Evolutionary conservation across 495 filamentous ascomycete species (phyloP), one percentile per base, ranked within the genome.

Genomic region (Neurospora sp.): DNA sequence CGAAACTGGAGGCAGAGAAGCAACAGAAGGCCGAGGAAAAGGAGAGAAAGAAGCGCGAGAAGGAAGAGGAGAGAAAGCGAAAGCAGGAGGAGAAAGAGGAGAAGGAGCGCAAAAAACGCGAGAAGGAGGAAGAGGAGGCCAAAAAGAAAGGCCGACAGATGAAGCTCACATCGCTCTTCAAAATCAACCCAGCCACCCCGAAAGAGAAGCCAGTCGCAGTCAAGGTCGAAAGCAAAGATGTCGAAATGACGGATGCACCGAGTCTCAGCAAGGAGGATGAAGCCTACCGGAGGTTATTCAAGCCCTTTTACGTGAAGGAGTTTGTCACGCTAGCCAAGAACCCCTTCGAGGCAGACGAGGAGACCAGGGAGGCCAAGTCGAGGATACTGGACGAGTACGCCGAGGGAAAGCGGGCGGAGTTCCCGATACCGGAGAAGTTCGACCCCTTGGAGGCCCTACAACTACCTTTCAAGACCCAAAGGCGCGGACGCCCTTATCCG

Each of bases 301-400:
- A 92, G 16, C 87, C 91, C 0, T 97, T 96, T 81, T 94, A 91
- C 72, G 74, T 94, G 11, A 88, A 94, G 71, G 84, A 87, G 16
- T 84, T 91, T 75, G 91, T 92, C 3, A 86, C 74, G 11, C 72
- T 94, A 53, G 92, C 93, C 2, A 83, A 84, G 0, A 73, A 66
- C 9, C 72, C 74, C 76, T 86, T 68, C 84, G 87, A 79, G 77
- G 86, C 80, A 71, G 90, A 93, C 72, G 78, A 87, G 1, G 81
- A 89, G 73, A 87, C 87, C 4, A 81, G 81, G 39, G 80, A 82
- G 41, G 86, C 79, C 35, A 84, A 90, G 61, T 85, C 90, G 53
- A 77, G 74, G 40, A 84, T 82, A 40, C 78, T 88, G 16, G 83
- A 87, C 73, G 78, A 83, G 69, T 84, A 83, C 75, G 20, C 87